These are phyloP conservation scores for Agaricus subrufescens DNA, from an alignment of 768 basidiomycete species.

Conservation along the genomic window DNA sequence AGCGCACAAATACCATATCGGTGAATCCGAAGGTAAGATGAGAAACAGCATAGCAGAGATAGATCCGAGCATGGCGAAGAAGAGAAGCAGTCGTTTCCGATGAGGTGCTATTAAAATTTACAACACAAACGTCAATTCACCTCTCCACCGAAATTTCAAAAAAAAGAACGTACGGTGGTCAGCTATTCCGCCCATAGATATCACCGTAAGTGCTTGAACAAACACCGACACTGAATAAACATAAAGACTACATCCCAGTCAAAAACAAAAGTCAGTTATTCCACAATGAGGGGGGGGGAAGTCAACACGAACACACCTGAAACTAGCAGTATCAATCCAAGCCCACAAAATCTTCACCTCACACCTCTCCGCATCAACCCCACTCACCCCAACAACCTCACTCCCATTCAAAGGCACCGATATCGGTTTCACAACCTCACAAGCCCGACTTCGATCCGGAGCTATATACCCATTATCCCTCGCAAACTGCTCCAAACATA, in stretches of 20 bases:
- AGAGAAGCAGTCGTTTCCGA: conserved; percentile 73
- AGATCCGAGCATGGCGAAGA: conserved; percentile 73
- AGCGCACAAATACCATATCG: conserved; percentile 65
- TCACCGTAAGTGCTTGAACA: conserved; percentile 88
- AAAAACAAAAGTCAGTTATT: background rate
- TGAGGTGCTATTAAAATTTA: conserved; percentile 40
- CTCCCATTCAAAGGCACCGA: conserved; percentile 10
- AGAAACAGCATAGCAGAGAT: conserved; percentile 67
- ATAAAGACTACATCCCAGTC: conserved; percentile 56
- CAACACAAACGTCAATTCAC: background rate
- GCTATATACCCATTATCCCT: conserved; percentile 80
- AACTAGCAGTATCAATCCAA: conserved; percentile 91
- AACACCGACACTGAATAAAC: conserved; percentile 85
- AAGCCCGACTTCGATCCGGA: conserved; percentile 63
- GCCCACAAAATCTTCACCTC: conserved; percentile 77
- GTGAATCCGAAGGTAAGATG: conserved; percentile 63
- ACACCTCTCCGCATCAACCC: conserved; percentile 48
- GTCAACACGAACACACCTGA: conserved; percentile 58
- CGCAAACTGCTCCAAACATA: conserved; percentile 85
- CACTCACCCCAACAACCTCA: conserved; percentile 5
- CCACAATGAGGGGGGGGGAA: background rate
- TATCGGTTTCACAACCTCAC: conserved; percentile 27
- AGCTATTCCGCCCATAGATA: conserved; percentile 90
- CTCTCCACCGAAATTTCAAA: background rate
- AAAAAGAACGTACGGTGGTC: conserved; percentile 71